These are phyloP conservation scores for Hyaloraphidium curvatum DNA, from an alignment of 192 early-diverging fungal species.

Conservation along the genomic window DNA sequence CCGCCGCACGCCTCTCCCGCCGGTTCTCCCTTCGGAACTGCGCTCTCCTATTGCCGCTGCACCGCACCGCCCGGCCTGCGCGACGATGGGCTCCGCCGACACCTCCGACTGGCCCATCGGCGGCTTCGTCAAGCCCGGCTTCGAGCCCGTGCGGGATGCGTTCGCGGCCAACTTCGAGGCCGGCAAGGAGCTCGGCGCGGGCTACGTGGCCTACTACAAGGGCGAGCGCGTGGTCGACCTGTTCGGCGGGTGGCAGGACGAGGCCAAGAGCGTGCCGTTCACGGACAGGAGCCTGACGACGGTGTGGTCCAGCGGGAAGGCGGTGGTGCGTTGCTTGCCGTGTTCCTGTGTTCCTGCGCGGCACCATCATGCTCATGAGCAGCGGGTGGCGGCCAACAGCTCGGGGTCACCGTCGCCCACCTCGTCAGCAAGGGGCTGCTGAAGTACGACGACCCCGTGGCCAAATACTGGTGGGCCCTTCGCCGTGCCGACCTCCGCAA, in stretches of 20 bases:
- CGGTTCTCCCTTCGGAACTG: no score
- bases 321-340: neutral
- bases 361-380: neutral
- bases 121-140: slow-evolving; percentile 18
- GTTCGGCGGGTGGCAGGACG: slow-evolving; percentile 27
- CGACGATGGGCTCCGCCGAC: no score
- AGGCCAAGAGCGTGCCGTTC: neutral
- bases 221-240: slow-evolving; percentile 27
- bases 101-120: neutral
- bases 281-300: neutral
- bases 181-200: slow-evolving; percentile 25
- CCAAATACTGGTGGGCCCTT: slow-evolving; percentile 50
- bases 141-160: slow-evolving; percentile 14
- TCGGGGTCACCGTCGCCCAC: slow-evolving; percentile 17
- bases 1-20: no score
- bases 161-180: slow-evolving; percentile 22
- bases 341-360: neutral
- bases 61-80: no score
- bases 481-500: no score
- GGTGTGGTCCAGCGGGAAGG: neutral
- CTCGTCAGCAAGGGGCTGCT: slow-evolving; percentile 36
- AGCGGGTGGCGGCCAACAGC: neutral
- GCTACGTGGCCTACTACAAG: slow-evolving; percentile 21
- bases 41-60: no score
- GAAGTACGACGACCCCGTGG: slow-evolving; percentile 24